These are phyloP conservation scores for Podospora sp. DNA, from an alignment of 495 filamentous ascomycete species.

Conservation along the genomic window DNA sequence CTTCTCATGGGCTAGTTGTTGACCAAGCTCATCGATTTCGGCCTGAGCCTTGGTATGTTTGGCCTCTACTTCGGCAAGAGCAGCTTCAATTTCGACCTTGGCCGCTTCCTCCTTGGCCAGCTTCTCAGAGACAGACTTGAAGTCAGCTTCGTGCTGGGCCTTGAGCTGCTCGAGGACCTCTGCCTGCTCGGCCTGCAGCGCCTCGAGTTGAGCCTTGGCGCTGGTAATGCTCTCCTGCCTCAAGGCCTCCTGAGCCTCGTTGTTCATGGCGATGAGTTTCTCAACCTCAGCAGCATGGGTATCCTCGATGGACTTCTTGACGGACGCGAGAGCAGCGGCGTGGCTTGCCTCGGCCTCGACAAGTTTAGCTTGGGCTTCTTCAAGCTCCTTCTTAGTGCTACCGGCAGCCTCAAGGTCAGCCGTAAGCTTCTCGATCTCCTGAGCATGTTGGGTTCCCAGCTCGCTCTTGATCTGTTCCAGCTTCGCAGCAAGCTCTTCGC, in stretches of 20 bases:
- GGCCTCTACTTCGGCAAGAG: slow-evolving; percentile 31
- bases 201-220: slow-evolving; percentile 41
- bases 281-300: slow-evolving; percentile 52
- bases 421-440: slow-evolving; percentile 37
- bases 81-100: slow-evolving; percentile 29
- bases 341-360: slow-evolving; percentile 44
- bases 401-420: slow-evolving; percentile 42
- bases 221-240: slow-evolving; percentile 38
- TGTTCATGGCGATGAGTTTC: slow-evolving; percentile 48
- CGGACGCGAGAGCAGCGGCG: slow-evolving; percentile 40
- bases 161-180: slow-evolving; percentile 47
- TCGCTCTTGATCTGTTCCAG: slow-evolving; percentile 32
- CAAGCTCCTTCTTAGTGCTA: slow-evolving; percentile 38
- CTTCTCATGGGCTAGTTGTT: slow-evolving; percentile 56
- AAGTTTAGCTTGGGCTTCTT: slow-evolving; percentile 42
- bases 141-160: slow-evolving; percentile 36
- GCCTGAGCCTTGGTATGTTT: slow-evolving; percentile 43
- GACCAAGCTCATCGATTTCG: slow-evolving; percentile 48
- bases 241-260: slow-evolving; percentile 45
- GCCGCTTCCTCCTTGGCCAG: slow-evolving; percentile 28
- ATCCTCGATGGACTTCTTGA: slow-evolving; percentile 49
- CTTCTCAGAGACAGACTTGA: slow-evolving; percentile 25
- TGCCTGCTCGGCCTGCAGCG: slow-evolving; percentile 45
- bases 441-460: slow-evolving; percentile 28
- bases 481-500: slow-evolving; percentile 33